These are phyloP conservation scores for Paraphaeosphaeria minitans DNA, from an alignment of 2,329 filamentous ascomycete species.

Conservation along the genomic window DNA sequence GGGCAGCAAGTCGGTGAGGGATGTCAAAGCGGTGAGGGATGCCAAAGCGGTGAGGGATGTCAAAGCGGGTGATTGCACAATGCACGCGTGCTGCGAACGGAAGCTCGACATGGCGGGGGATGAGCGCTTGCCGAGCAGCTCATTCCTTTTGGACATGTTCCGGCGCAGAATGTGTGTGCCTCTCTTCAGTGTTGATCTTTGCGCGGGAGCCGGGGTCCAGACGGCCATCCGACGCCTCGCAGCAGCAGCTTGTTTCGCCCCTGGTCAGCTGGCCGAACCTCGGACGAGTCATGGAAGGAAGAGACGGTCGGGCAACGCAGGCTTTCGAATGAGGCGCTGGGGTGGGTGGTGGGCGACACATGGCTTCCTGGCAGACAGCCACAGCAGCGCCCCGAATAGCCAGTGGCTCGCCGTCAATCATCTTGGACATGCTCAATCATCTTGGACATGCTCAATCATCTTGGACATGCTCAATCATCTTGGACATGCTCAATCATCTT, in stretches of 20 bases:
- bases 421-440: not conserved
- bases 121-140: not conserved
- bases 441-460: too few relatives aligned
- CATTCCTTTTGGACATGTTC: not conserved
- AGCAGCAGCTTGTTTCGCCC: not conserved
- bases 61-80: too few relatives aligned
- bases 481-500: too few relatives aligned
- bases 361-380: too few relatives aligned
- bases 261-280: slow-evolving; percentile 3
- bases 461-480: too few relatives aligned
- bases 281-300: not conserved
- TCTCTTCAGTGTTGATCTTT: not conserved
- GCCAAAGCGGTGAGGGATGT: not conserved
- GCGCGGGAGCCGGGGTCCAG: slow-evolving; percentile 11
- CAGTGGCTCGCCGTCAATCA: not conserved
- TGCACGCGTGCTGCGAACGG: not conserved
- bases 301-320: too few relatives aligned
- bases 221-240: slow-evolving; percentile 8
- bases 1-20: not conserved
- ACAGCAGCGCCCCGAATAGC: too few relatives aligned
- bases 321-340: too few relatives aligned
- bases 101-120: not conserved
- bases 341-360: too few relatives aligned
- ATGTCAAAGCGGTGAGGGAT: slow-evolving; percentile 6
- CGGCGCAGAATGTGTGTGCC: not conserved